Conservation (phyloP, 148 eudicot genomes). For the Chenopodium formosanum region DNA sequence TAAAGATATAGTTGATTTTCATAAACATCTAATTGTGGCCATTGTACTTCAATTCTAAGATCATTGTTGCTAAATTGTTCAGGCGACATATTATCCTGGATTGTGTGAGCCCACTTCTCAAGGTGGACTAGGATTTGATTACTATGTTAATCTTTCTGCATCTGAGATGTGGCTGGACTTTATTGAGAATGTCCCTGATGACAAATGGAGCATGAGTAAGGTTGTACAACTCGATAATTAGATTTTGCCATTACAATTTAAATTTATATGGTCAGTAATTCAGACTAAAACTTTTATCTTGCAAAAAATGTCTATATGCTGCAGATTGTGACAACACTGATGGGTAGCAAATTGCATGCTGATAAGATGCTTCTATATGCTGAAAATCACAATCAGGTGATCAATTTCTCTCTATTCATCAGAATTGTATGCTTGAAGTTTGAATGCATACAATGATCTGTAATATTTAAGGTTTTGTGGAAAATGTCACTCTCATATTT, state of each 20-base stretch:
- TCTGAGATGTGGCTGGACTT: slow-evolving; percentile 82
- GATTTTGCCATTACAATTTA: neutral
- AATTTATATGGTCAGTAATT: slow-evolving; percentile 9
- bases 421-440: neutral
- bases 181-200: slow-evolving; percentile 75
- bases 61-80: slow-evolving; percentile 23
- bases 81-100: slow-evolving; percentile 92
- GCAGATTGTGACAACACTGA: slow-evolving; percentile 77
- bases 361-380: slow-evolving; percentile 88
- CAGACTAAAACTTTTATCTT: neutral
- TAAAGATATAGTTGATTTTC: neutral
- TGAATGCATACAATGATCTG: neutral
- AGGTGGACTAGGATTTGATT: slow-evolving; percentile 98
- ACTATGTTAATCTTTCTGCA: slow-evolving; percentile 80
- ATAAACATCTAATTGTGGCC: neutral
- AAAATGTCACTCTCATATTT: slow-evolving; percentile 9
- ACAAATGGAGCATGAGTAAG: slow-evolving; percentile 95
- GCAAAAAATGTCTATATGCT: slow-evolving; percentile 8
- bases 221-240: slow-evolving; percentile 37
- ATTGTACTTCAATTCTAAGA: neutral
- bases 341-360: slow-evolving; percentile 49
- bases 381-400: slow-evolving; percentile 97
- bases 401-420: slow-evolving; percentile 1
- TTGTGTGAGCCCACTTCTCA: slow-evolving; percentile 85
- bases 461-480: neutral